Percentiles rank a stretch among this genome's conserved stretches.
These are phyloP conservation scores for Uromyces viciae-fabae DNA, from an alignment of 1,284 basidiomycete genomes.

Conservation along the genomic window DNA sequence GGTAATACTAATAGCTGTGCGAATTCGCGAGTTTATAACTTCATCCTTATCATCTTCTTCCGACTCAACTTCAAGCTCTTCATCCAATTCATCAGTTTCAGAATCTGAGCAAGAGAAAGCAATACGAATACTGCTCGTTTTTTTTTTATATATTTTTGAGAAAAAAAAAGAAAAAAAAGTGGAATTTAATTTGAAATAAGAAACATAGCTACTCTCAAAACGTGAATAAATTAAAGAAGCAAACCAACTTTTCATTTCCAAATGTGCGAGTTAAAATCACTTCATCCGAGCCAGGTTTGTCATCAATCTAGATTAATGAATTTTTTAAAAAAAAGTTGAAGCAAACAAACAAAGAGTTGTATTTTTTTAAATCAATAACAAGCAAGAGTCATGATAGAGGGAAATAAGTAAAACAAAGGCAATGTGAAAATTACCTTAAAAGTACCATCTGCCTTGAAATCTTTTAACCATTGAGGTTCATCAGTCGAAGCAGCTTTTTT, in stretches of 20 bases:
- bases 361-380: too few relatives aligned
- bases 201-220: neutral
- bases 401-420: neutral
- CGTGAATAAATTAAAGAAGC: neutral
- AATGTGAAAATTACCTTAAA: conserved; percentile 26
- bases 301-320: conserved; percentile 5
- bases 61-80: conserved; percentile 14
- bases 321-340: neutral
- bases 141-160: too few relatives aligned
- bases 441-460: conserved; percentile 41
- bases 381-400: neutral
- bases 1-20: conserved; percentile 36
- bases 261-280: conserved; percentile 27
- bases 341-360: neutral
- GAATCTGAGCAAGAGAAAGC: conserved; percentile 42
- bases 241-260: conserved; percentile 43
- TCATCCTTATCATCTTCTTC: conserved; percentile 22
- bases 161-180: too few relatives aligned
- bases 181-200: neutral
- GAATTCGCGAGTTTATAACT: conserved; percentile 19
- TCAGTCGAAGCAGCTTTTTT: conserved; percentile 29
- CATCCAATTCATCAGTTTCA: conserved; percentile 34
- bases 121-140: conserved; percentile 35
- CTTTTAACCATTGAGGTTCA: conserved; percentile 35
- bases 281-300: conserved; percentile 32